Conservation (phyloP, 2,329 filamentous ascomycete genomes). For the Magnaporthales sp. region DNA sequence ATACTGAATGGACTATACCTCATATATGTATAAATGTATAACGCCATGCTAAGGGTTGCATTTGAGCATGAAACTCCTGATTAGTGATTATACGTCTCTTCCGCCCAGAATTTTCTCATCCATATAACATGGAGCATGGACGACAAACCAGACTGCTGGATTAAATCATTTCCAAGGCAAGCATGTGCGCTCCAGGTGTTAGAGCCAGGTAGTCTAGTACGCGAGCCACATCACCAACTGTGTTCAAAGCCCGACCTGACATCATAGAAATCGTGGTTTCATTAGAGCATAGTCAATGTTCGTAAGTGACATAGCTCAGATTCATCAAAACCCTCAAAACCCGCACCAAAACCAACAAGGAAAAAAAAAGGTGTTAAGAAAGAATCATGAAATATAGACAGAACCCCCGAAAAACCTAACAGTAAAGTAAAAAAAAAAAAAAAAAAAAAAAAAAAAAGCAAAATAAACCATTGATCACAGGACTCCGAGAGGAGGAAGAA, state of each 20-base stretch:
- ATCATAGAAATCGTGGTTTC: constrained; percentile 5
- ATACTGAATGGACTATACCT: neutral
- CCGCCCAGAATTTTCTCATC: too few species aligned
- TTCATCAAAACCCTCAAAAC: neutral
- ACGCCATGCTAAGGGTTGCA: too few species aligned
- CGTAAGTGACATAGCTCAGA: constrained; percentile 4
- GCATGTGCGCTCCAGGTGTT: too few species aligned
- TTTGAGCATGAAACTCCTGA: too few species aligned
- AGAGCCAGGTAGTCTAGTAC: too few species aligned
- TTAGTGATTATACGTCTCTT: too few species aligned
- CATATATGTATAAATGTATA: too few species aligned
- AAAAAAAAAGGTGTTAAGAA: neutral
- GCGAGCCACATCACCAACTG: neutral
- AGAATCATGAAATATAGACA: neutral
- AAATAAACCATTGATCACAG: neutral
- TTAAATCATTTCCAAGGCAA: too few species aligned
- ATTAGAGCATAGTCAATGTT: constrained; percentile 5
- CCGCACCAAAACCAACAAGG: neutral
- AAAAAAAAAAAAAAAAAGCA: neutral
- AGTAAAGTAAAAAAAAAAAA: neutral
- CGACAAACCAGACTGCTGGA: too few species aligned
- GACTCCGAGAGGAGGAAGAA: constrained; percentile 12
- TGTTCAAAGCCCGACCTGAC: neutral
- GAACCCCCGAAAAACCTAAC: constrained; percentile 3
- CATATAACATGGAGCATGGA: too few species aligned